Conservation (phyloP, 257 asterid genomes). For the Avicennia marina region DNA sequence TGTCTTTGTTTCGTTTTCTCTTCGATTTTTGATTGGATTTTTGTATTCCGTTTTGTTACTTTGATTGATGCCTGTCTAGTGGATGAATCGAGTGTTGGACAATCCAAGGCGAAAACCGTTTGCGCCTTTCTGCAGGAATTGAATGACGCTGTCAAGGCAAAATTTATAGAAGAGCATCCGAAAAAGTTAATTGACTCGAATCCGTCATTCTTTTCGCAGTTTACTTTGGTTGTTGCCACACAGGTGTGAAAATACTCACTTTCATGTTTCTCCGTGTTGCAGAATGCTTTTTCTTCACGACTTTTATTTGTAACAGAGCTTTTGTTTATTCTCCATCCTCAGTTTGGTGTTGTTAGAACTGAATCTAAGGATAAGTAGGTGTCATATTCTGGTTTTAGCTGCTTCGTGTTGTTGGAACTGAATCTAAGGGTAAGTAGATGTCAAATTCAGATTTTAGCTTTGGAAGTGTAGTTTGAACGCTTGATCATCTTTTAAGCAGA, state of each 20-base stretch:
- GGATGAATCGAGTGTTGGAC: constrained; percentile 83
- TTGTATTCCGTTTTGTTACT: constrained; percentile 1
- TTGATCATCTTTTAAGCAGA: background rate
- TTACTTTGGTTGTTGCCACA: constrained; percentile 80
- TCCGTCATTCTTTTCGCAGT: constrained; percentile 84
- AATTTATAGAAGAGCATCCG: constrained; percentile 83
- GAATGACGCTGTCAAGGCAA: constrained; percentile 95
- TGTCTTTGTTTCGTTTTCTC: background rate
- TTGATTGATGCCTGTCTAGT: constrained; percentile 37
- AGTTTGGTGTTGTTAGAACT: background rate
- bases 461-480: background rate
- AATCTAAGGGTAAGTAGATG: constrained; percentile 6
- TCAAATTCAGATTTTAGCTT: background rate
- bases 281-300: background rate
- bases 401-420: too few relatives aligned
- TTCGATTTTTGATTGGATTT: background rate
- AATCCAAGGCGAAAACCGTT: constrained; percentile 89
- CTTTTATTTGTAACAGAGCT: background rate
- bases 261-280: background rate
- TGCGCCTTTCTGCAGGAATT: constrained; percentile 90
- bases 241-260: constrained; percentile 43
- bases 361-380: constrained; percentile 4
- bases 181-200: constrained; percentile 65
- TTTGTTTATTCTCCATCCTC: background rate
- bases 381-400: background rate